phyloP scores from a whole-genome alignment of 345 rosid species.

The Eucalyptus regnans region DNA sequence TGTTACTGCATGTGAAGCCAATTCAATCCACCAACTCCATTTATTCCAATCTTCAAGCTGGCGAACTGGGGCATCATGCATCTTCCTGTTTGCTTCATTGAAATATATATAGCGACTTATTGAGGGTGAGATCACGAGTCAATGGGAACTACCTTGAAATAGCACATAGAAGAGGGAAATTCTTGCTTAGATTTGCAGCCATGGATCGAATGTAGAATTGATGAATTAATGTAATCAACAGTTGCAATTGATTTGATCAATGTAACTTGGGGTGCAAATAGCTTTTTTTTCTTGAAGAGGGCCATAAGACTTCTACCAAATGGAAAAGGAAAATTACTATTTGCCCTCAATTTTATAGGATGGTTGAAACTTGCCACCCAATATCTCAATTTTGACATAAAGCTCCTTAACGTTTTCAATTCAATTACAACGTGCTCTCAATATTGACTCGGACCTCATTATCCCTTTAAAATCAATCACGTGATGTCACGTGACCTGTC shows the following conservation, averaged over 20 bases:
- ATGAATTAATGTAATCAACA: not conserved
- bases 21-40: not conserved
- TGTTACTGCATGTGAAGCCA: not conserved
- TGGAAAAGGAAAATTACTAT: not conserved
- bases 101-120: too few relatives aligned
- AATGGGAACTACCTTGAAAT: not conserved
- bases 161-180: not conserved
- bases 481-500: not conserved
- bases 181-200: not conserved
- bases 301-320: not conserved
- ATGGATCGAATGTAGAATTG: not conserved
- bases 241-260: not conserved
- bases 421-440: not conserved
- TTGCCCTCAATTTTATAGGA: not conserved
- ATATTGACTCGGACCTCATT: not conserved
- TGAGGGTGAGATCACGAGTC: not conserved
- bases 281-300: not conserved
- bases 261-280: not conserved
- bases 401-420: not conserved
- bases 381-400: not conserved
- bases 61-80: not conserved
- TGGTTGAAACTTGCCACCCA: not conserved
- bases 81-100: not conserved
- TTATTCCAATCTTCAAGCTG: not conserved
- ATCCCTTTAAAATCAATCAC: not conserved